These are phyloP conservation scores for Kalaharituber pfeilii DNA, from an alignment of 2,329 filamentous ascomycete genomes.

Conservation along the genomic window DNA sequence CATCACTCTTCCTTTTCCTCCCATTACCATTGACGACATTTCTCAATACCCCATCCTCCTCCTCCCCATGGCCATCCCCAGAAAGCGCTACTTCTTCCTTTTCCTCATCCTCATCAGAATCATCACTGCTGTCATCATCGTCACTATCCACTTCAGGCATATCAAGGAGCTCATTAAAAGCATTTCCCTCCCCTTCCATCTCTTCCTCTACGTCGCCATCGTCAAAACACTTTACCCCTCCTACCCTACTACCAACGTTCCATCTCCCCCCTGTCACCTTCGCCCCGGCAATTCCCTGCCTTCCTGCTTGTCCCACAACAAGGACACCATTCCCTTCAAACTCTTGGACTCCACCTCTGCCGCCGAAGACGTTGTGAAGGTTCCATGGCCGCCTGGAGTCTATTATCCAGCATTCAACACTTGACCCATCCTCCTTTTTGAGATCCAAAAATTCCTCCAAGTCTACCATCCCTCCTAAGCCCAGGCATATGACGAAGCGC, in stretches of 20 bases:
- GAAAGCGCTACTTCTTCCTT: constrained; percentile 17
- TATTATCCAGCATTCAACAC: constrained; percentile 81
- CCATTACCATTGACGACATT: constrained; percentile 7
- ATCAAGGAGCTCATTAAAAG: constrained; percentile 67
- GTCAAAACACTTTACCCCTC: constrained; percentile 79
- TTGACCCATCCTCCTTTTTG: constrained; percentile 45
- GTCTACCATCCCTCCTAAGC: constrained; percentile 82
- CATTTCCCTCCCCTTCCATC: constrained; percentile 53
- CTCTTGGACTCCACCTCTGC: constrained; percentile 25
- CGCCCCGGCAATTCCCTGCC: constrained; percentile 10
- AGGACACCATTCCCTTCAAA: constrained; percentile 1
- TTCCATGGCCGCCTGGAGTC: constrained; percentile 92
- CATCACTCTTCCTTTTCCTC: constrained; percentile 55
- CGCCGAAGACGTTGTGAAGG: constrained; percentile 77
- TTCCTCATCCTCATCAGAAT: constrained; percentile 39
- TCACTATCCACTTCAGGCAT: constrained; percentile 82
- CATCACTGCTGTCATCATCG: constrained; percentile 43
- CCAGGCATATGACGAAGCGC: constrained; percentile 64
- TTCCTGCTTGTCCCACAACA: constrained; percentile 52
- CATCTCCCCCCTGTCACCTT: constrained; percentile 36
- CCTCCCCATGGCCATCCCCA: not conserved
- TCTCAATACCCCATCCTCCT: not conserved
- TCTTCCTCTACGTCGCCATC: constrained; percentile 89
- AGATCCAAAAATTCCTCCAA: constrained; percentile 64
- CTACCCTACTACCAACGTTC: constrained; percentile 15